Percentiles rank a stretch among this genome's conserved stretches.
phyloP scores from a whole-genome alignment of 495 filamentous ascomycete species.

The Talaromyces liani region DNA sequence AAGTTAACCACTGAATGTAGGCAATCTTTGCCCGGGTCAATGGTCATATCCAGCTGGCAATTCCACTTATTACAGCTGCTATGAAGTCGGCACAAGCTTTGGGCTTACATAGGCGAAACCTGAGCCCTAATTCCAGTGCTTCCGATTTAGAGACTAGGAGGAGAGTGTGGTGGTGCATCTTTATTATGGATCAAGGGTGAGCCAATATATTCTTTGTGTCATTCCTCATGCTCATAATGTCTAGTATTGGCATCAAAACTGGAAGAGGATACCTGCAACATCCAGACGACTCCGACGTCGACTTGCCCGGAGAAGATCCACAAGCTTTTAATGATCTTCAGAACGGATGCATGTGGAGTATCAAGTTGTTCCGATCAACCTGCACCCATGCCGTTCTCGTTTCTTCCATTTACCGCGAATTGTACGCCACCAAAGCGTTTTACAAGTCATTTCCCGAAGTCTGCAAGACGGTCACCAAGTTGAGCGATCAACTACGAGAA shows the following conservation, averaged over 20 bases:
- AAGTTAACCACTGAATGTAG: slow-evolving; percentile 22
- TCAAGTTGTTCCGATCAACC: slow-evolving; percentile 31
- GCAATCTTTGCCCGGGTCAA: slow-evolving; percentile 91
- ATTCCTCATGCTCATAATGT: slow-evolving; percentile 2
- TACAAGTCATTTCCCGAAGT: slow-evolving; percentile 79
- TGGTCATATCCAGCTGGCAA: slow-evolving; percentile 83
- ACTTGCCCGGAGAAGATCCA: slow-evolving; percentile 75
- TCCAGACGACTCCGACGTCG: slow-evolving; percentile 93
- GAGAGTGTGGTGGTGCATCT: slow-evolving; percentile 96
- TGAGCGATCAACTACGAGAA: slow-evolving; percentile 78
- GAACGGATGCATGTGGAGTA: slow-evolving; percentile 45
- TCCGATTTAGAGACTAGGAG: slow-evolving; percentile 87
- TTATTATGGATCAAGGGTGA: slow-evolving; percentile 86
- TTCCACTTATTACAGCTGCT: slow-evolving; percentile 84
- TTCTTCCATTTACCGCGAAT: slow-evolving; percentile 62
- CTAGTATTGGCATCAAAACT: slow-evolving; percentile 70
- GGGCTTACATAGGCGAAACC: slow-evolving; percentile 86
- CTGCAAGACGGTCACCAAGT: slow-evolving; percentile 77
- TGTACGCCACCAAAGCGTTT: slow-evolving; percentile 82
- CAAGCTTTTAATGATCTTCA: slow-evolving; percentile 55
- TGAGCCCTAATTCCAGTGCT: slow-evolving; percentile 72
- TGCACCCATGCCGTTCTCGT: slow-evolving; percentile 55
- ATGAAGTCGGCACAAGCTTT: slow-evolving; percentile 86
- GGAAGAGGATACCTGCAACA: slow-evolving; percentile 87
- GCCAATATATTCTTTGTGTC: neutral